Evolutionary conservation across 1,284 basidiomycete genomes (phyloP).

Genomic region (Ustilago nuda): DNA sequence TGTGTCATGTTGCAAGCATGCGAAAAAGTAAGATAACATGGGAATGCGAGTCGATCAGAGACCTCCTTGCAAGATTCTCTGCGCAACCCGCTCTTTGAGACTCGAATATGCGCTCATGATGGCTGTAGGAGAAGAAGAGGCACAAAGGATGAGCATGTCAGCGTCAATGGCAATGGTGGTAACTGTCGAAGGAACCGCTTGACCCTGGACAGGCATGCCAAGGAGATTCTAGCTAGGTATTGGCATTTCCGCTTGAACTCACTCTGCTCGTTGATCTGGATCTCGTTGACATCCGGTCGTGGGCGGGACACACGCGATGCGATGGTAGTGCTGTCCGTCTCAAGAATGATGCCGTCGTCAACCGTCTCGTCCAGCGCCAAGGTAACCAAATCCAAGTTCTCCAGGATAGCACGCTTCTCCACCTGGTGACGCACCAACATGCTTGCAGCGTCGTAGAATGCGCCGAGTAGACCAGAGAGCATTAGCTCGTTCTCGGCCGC

Average conservation of each 20-base stretch:
- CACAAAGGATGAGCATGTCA: slow-evolving; percentile 70
- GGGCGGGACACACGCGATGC: slow-evolving; percentile 93
- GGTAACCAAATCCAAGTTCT: slow-evolving; percentile 92
- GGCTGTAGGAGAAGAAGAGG: slow-evolving; percentile 33
- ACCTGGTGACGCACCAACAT: slow-evolving; percentile 85
- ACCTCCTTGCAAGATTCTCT: slow-evolving; percentile 64
- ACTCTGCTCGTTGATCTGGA: slow-evolving; percentile 96
- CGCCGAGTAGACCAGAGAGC: slow-evolving; percentile 84
- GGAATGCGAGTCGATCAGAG: slow-evolving; percentile 16
- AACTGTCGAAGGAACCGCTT: not conserved
- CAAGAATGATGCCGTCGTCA: slow-evolving; percentile 97
- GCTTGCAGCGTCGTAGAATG: slow-evolving; percentile 86
- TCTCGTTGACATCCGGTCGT: slow-evolving; percentile 90
- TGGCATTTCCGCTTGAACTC: slow-evolving; percentile 20
- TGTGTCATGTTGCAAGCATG: not conserved
- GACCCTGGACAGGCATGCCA: not conserved
- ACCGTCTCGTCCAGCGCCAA: slow-evolving; percentile 96
- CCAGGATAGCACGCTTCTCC: slow-evolving; percentile 93
- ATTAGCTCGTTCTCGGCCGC: slow-evolving; percentile 94
- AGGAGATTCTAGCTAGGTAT: too few species aligned
- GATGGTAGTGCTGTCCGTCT: slow-evolving; percentile 94
- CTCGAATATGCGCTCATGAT: slow-evolving; percentile 69
- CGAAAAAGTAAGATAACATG: not conserved
- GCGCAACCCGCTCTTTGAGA: slow-evolving; percentile 64
- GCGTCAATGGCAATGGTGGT: not conserved